Percentiles rank a stretch among this genome's conserved stretches.
phyloP scores from a whole-genome alignment of 1,139 yeast genomes.

The Pichia sp. region DNA sequence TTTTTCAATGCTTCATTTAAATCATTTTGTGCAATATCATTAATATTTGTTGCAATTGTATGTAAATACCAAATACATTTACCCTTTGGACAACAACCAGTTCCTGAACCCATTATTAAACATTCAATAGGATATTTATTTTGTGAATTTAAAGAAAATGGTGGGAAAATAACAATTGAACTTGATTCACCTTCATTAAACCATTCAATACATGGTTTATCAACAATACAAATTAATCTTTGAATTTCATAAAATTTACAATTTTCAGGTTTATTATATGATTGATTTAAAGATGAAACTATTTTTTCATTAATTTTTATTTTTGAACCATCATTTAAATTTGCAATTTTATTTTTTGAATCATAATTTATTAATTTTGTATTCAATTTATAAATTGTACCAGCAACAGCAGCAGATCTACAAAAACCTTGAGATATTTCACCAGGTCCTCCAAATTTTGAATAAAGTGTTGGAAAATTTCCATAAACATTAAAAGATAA shows the following conservation, averaged over 20 bases:
- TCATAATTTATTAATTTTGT: constrained; percentile 61
- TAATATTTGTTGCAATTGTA: constrained; percentile 63
- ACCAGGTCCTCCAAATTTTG: constrained; percentile 95
- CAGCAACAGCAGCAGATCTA: constrained; percentile 97
- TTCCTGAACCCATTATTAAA: constrained; percentile 78
- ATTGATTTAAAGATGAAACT: constrained; percentile 65
- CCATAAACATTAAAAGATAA: constrained; percentile 91
- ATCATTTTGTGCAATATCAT: constrained; percentile 56
- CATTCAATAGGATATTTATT: constrained; percentile 78
- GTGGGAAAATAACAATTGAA: constrained; percentile 92
- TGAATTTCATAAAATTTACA: constrained; percentile 49
- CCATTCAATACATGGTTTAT: constrained; percentile 88
- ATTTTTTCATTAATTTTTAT: constrained; percentile 73
- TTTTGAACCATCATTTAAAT: constrained; percentile 68
- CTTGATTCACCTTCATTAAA: constrained; percentile 77
- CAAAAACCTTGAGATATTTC: constrained; percentile 96
- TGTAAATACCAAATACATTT: constrained; percentile 88
- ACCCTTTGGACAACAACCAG: constrained; percentile 85
- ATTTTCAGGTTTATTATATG: constrained; percentile 37
- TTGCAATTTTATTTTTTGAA: constrained; percentile 57
- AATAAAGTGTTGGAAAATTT: constrained; percentile 83
- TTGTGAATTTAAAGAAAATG: constrained; percentile 61
- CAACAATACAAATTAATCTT: constrained; percentile 74
- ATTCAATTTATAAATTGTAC: constrained; percentile 83
- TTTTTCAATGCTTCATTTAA: constrained; percentile 74